phyloP scores from a whole-genome alignment of 2,329 filamentous ascomycete species.

The Fusarium bulbicola region DNA sequence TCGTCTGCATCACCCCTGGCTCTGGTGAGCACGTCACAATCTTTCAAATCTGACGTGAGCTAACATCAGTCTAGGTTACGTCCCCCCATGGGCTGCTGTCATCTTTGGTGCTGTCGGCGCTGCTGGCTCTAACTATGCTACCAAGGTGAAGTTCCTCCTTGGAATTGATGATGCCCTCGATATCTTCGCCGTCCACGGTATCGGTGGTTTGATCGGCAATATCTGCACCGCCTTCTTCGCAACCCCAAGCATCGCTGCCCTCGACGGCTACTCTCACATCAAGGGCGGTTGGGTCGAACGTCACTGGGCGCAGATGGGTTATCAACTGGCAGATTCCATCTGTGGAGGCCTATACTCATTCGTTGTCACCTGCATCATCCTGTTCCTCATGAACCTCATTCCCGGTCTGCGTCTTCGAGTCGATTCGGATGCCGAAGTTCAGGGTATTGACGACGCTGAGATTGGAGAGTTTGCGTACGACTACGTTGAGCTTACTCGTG shows the following conservation, averaged over 20 bases:
- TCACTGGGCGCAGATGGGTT: conserved; percentile 84
- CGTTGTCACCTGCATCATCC: conserved; percentile 77
- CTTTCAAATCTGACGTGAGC: neutral
- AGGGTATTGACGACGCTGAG: conserved; percentile 89
- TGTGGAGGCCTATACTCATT: conserved; percentile 83
- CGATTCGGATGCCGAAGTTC: conserved; percentile 79
- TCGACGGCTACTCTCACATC: conserved; percentile 76
- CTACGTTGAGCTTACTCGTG: conserved; percentile 82
- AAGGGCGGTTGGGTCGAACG: conserved; percentile 83
- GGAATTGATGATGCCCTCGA: conserved; percentile 86
- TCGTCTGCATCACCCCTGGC: conserved; percentile 88
- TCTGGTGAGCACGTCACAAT: conserved; percentile 63
- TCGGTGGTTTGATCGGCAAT: conserved; percentile 83
- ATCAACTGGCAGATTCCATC: conserved; percentile 84
- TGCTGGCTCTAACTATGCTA: conserved; percentile 85
- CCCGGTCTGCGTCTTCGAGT: conserved; percentile 80
- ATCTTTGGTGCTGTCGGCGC: conserved; percentile 82
- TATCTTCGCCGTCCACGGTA: conserved; percentile 84
- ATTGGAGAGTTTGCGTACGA: conserved; percentile 97
- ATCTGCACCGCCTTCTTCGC: conserved; percentile 84
- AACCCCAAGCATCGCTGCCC: conserved; percentile 82
- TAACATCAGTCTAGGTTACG: conserved; percentile 61
- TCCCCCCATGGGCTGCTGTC: conserved; percentile 85
- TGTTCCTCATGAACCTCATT: conserved; percentile 81
- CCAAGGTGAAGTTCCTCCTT: conserved; percentile 87